Conservation (phyloP, 2,329 filamentous ascomycete genomes). For the Penicillium sp. region DNA sequence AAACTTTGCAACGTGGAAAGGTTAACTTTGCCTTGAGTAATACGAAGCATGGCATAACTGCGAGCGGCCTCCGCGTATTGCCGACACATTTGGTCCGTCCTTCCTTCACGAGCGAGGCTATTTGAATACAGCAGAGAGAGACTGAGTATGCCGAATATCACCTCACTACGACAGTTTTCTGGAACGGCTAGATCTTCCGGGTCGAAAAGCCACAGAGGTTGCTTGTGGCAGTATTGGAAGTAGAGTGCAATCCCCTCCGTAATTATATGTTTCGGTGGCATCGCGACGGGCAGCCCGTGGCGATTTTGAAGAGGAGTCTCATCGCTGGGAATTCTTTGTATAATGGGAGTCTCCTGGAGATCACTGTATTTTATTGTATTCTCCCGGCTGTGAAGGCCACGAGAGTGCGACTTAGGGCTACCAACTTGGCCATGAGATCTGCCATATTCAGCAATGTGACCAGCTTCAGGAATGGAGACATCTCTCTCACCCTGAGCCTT, state of each 20-base stretch:
- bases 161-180: constrained; percentile 23
- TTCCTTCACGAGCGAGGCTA: constrained; percentile 10
- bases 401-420: constrained; percentile 10
- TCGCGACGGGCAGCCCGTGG: constrained; percentile 8
- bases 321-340: not conserved
- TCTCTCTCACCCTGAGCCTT: constrained; percentile 34
- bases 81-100: constrained; percentile 19
- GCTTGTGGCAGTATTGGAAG: constrained; percentile 34
- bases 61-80: constrained; percentile 39
- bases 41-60: constrained; percentile 42
- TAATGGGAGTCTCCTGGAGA: not conserved
- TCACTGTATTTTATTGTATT: constrained; percentile 4
- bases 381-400: constrained; percentile 4
- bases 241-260: constrained; percentile 26
- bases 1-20: constrained; percentile 49
- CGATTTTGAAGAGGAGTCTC: constrained; percentile 1
- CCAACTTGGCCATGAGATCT: constrained; percentile 12
- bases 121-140: constrained; percentile 28
- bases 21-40: constrained; percentile 49
- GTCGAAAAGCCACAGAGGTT: constrained; percentile 37
- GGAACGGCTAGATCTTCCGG: constrained; percentile 22
- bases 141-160: constrained; percentile 29
- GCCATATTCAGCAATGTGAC: constrained; percentile 3
- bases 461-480: not conserved
- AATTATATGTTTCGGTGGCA: constrained; percentile 19